Evolutionary conservation across 116 monocot species (phyloP), one percentile per base, ranked within the genome.

Genomic region (Phalaenopsis hybrid): DNA sequence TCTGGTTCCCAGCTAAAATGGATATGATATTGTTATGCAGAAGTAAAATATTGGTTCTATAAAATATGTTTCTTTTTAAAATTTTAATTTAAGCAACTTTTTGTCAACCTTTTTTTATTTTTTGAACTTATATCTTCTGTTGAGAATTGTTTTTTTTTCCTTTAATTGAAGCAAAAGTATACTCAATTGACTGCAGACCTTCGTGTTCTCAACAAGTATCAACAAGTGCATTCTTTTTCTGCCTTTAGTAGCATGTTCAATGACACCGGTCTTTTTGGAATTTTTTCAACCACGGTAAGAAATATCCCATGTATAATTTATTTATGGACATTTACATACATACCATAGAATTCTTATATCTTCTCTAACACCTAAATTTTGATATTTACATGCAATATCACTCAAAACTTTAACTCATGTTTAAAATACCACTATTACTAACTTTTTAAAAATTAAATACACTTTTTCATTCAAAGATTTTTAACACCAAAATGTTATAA

Each of bases 251-350:
- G 86, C 68, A 63, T 91, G 78, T 92, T 77, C 21, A 84, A 92
- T 58, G 85, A 88, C 77, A 88, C 81, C n/a, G 95, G 92, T 51
- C 83, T 95, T 59, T 92, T 92, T 88, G 95, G 92, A 70, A 89
- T 95, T 81, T 80, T 79, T 75, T 83, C 80, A 28, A 86, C 85
- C 16, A 89, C 91, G 11, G 95, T 95, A 79, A 88, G 86, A 68
- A 33, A 34, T 77, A 57, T 21, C 46, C 46, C 46, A 0, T 10
- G 1, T 10, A 45, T 9, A 6, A 37, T 37, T 37, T 37, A 37
- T 37, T 37, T 37, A 37, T 0, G 37, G 37, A 2, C 37, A 2
- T 37, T 37, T 37, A 37, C 37, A 37, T 37, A 37, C 37, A 37
- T 2, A 37, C 37, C 37, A 37, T 37, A 37, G 37, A 37, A 37